These are phyloP conservation scores for Boletus tylopilopsis DNA, from an alignment of 768 basidiomycete species.

Conservation along the genomic window DNA sequence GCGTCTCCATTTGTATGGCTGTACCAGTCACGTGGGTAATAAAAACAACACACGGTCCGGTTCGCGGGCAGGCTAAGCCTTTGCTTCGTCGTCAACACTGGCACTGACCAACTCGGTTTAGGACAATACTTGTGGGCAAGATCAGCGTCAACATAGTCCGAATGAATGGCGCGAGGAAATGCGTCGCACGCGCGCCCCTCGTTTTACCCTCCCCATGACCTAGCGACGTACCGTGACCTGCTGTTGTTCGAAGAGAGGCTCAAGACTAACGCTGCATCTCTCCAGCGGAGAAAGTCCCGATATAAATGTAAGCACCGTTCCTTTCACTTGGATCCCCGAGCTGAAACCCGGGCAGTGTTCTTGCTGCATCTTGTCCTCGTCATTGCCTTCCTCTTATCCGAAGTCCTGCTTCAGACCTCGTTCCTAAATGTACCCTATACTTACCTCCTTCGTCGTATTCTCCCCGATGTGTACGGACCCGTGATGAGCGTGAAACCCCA, in stretches of 20 bases:
- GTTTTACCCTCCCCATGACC: constrained; percentile 67
- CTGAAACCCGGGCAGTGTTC: constrained; percentile 53
- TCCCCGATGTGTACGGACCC: constrained; percentile 50
- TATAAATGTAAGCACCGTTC: constrained; percentile 64
- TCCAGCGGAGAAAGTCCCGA: constrained; percentile 74
- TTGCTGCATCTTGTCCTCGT: constrained; percentile 62
- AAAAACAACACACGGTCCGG: constrained; percentile 9
- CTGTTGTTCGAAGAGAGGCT: constrained; percentile 95
- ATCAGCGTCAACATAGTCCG: background rate
- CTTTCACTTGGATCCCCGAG: constrained; percentile 15
- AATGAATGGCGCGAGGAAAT: constrained; percentile 25
- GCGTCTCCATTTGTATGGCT: constrained; percentile 22
- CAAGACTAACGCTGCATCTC: constrained; percentile 83
- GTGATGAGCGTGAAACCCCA: constrained; percentile 46
- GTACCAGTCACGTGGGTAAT: constrained; percentile 21
- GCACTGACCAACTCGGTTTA: background rate
- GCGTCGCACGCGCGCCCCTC: constrained; percentile 29
- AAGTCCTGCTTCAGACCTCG: constrained; percentile 68
- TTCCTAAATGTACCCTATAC: constrained; percentile 63
- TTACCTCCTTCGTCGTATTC: constrained; percentile 41
- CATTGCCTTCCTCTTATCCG: constrained; percentile 69
- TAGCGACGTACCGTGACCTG: constrained; percentile 80
- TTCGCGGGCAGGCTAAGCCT: too few relatives aligned
- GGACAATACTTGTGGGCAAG: background rate
- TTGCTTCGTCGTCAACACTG: too few relatives aligned